phyloP scores from a whole-genome alignment of 768 basidiomycete species.

The Leccinum pellstonianum region DNA sequence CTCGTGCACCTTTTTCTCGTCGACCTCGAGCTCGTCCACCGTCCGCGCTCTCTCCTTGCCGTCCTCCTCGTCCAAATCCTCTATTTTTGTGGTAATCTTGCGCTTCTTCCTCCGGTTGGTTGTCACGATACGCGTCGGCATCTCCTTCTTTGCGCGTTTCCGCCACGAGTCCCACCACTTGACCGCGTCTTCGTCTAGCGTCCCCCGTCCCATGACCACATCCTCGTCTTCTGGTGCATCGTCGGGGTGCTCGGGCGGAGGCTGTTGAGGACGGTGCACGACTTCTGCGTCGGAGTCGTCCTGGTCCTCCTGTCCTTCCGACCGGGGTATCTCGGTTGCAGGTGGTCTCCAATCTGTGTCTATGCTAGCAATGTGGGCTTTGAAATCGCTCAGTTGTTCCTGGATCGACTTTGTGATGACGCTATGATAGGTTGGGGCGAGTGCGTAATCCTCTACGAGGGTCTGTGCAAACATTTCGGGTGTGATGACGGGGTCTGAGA shows the following conservation, averaged over 20 bases:
- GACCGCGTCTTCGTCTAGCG: conserved; percentile 47
- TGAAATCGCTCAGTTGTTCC: conserved; percentile 82
- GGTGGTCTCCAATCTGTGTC: conserved; percentile 42
- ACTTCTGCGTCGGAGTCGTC: conserved; percentile 31
- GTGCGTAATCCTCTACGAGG: conserved; percentile 85
- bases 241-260: conserved; percentile 21
- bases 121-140: conserved; percentile 26
- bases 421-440: conserved; percentile 61
- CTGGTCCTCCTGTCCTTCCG: conserved; percentile 31
- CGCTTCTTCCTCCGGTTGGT: conserved; percentile 42
- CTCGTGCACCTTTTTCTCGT: conserved; percentile 66
- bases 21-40: conserved; percentile 62
- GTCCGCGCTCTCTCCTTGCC: conserved; percentile 48
- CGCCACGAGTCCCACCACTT: conserved; percentile 77
- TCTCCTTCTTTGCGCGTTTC: conserved; percentile 42
- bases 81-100: conserved; percentile 36
- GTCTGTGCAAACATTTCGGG: conserved; percentile 89
- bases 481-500: conserved; percentile 79
- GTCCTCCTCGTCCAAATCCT: conserved; percentile 21
- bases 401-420: conserved; percentile 81
- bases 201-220: conserved; percentile 35
- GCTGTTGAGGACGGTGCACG: conserved; percentile 14
- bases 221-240: conserved; percentile 25
- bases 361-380: conserved; percentile 59
- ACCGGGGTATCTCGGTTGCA: conserved; percentile 21